Conservation (phyloP, 768 basidiomycete genomes). For the Amanita inopinata region DNA sequence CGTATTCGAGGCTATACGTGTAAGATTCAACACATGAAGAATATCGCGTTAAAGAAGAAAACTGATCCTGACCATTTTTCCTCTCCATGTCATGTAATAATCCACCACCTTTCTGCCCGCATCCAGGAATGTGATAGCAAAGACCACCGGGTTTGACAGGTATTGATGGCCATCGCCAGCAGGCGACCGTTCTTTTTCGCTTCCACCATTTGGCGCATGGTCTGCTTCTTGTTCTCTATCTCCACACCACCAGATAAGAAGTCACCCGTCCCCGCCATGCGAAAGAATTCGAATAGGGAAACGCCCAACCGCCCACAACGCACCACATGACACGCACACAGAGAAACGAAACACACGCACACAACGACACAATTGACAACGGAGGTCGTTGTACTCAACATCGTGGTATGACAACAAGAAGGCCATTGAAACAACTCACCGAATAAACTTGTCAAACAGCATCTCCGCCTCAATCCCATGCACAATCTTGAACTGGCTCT, state of each 20-base stretch:
- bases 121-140: conserved; percentile 32
- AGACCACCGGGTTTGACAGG: conserved; percentile 26
- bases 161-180: conserved; percentile 13
- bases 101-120: conserved; percentile 33
- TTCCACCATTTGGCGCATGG: conserved; percentile 13
- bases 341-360: neutral
- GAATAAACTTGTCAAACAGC: conserved; percentile 31
- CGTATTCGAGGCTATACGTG: neutral
- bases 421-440: conserved; percentile 20
- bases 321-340: neutral
- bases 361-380: neutral
- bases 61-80: conserved; percentile 24
- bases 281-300: neutral
- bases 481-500: conserved; percentile 31
- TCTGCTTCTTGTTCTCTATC: conserved; percentile 14
- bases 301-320: neutral
- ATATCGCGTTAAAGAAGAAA: neutral
- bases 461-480: conserved; percentile 30
- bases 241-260: neutral
- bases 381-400: neutral
- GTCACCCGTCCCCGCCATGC: neutral
- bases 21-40: neutral
- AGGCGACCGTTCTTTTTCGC: conserved; percentile 12
- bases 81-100: conserved; percentile 43
- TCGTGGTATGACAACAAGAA: neutral